phyloP scores from a whole-genome alignment of 2,329 filamentous ascomycete genomes.

The Cercospora beticola region DNA sequence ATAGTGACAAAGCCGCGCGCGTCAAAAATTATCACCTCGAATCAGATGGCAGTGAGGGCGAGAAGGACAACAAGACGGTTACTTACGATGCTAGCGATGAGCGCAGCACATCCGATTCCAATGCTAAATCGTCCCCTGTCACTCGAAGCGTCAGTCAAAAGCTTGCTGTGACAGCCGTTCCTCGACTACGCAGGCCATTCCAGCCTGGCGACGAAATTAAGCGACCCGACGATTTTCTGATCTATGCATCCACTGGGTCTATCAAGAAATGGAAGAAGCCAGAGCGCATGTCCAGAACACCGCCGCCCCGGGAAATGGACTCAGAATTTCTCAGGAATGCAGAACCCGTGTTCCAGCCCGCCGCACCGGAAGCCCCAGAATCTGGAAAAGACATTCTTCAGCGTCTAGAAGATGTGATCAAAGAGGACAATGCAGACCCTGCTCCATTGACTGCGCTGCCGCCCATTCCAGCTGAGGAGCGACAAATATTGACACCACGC shows the following conservation, averaged over 20 bases:
- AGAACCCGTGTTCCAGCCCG: constrained; percentile 11
- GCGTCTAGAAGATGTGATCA: constrained; percentile 13
- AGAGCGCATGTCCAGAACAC: constrained; percentile 13
- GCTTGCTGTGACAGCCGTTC: constrained; percentile 17
- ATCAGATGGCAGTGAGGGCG: constrained; percentile 25
- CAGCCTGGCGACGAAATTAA: constrained; percentile 28
- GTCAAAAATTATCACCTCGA: constrained; percentile 26
- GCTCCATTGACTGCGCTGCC: constrained; percentile 12
- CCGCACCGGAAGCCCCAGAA: constrained; percentile 12
- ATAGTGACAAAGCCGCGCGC: constrained; percentile 15
- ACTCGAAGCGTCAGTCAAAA: constrained; percentile 19
- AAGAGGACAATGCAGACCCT: constrained; percentile 7
- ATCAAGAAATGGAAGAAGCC: constrained; percentile 18
- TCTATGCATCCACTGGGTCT: constrained; percentile 18
- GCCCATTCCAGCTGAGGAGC: constrained; percentile 15
- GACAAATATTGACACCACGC: constrained; percentile 11
- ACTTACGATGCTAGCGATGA: constrained; percentile 16
- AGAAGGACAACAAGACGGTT: constrained; percentile 8
- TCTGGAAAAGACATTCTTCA: constrained; percentile 11
- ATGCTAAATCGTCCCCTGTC: constrained; percentile 14
- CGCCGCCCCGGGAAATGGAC: constrained; percentile 24
- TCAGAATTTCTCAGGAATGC: constrained; percentile 25
- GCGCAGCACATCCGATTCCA: constrained; percentile 2
- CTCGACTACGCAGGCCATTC: constrained; percentile 24
- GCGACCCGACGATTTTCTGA: constrained; percentile 20